These are phyloP conservation scores for Aspergillus ostianus DNA, from an alignment of 495 filamentous ascomycete genomes.

Conservation along the genomic window DNA sequence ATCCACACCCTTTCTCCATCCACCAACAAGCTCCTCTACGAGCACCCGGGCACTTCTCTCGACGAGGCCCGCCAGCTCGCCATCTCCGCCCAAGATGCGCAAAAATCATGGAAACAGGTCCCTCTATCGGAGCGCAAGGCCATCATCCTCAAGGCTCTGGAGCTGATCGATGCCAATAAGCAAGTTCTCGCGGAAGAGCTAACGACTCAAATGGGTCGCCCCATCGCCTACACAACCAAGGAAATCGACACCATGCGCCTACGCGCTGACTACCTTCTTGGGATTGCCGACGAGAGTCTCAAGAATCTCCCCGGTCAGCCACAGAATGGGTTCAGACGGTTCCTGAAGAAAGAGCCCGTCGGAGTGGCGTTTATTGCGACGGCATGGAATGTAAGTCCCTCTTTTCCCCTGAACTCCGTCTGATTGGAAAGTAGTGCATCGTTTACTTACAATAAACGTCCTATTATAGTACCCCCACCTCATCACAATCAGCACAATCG, in stretches of 20 bases:
- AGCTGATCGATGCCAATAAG: slow-evolving; percentile 61
- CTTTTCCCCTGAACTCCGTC: not conserved
- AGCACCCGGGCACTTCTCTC: slow-evolving; percentile 70
- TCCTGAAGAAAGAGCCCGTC: slow-evolving; percentile 81
- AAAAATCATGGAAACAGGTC: slow-evolving; percentile 63
- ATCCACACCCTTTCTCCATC: slow-evolving; percentile 88
- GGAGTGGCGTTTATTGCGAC: slow-evolving; percentile 84
- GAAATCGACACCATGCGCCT: slow-evolving; percentile 83
- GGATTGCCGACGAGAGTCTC: slow-evolving; percentile 70
- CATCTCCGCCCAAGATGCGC: slow-evolving; percentile 64
- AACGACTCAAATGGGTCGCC: slow-evolving; percentile 91
- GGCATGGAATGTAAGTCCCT: slow-evolving; percentile 81
- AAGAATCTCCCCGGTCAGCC: slow-evolving; percentile 67
- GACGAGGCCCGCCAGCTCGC: slow-evolving; percentile 67
- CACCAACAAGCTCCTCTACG: slow-evolving; percentile 77
- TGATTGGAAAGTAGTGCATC: not conserved
- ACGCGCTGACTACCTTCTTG: slow-evolving; percentile 79
- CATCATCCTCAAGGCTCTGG: slow-evolving; percentile 75
- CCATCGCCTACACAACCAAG: slow-evolving; percentile 78
- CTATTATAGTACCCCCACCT: slow-evolving; percentile 82
- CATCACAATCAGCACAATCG: slow-evolving; percentile 84
- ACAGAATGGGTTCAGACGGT: slow-evolving; percentile 83
- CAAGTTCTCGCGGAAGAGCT: slow-evolving; percentile 80
- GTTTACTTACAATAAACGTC: slow-evolving; percentile 3
- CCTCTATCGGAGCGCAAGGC: slow-evolving; percentile 67